Base-by-base conservation (phyloP, 2,329 filamentous ascomycete genomes). In the Ustilaginoidea virens region DNA sequence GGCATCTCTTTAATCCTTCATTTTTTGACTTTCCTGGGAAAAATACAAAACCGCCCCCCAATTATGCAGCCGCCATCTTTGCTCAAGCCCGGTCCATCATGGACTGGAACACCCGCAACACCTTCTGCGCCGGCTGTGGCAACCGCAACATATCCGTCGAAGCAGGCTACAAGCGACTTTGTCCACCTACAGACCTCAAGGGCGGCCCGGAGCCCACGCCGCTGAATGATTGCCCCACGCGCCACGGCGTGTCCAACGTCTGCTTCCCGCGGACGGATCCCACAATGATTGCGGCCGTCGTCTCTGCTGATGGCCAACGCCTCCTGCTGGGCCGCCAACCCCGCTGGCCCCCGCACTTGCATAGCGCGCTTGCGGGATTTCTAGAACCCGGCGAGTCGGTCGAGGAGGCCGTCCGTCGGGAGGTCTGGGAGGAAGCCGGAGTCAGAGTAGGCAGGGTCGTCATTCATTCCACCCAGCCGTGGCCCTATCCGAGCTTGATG, bases 21-120 rank as follows among this genome's bases (percentile, higher is more conserved):
- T n/a, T n/a, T n/a, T n/a, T n/a, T n/a, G n/a, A n/a, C n/a, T n/a
- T n/a, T n/a, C n/a, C n/a, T n/a, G n/a, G n/a, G n/a, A n/a, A n/a
- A n/a, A n/a, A n/a, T n/a, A n/a, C n/a, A n/a, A n/a, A n/a, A n/a
- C n/a, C n/a, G n/a, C n/a, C n/a, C n/a, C n/a, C n/a, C n/a, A n/a
- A n/a, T n/a, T n/a, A n/a, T 17, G 11, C 36, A 90, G 90, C 86
- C 34, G 83, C 86, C 28, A 80, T 93, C 25, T 93, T 85, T 42
- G 87, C 83, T 10, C 82, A 93, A 53, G 81, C 85, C 6, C 75
- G 87, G 31, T 80, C 85, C 25, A 64, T 94, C 16, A 62, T 92
- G 20, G 90, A 96, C 58, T 98, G 90, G 90, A 96, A 98, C 56
- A 66, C 66, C 16, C 79, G 87, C 29, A 93, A 92, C 55, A 80